Evolutionary conservation across 2,329 filamentous ascomycete genomes (phyloP).

Genomic region (Seiridium unicorne): DNA sequence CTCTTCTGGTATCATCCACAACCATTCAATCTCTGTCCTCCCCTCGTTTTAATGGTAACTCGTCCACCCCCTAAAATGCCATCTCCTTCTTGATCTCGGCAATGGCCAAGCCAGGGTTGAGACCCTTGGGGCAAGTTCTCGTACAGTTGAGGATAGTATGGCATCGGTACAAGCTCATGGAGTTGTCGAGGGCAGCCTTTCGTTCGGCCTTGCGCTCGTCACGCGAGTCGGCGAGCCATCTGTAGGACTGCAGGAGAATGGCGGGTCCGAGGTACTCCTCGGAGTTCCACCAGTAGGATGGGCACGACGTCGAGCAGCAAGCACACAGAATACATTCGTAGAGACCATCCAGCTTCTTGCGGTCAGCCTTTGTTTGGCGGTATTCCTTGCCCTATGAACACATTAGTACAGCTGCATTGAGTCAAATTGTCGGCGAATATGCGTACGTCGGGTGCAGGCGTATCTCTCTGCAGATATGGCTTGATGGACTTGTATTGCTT

Average conservation of each 20-base stretch:
- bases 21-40: neutral
- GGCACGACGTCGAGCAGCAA: constrained; percentile 98
- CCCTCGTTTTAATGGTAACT: neutral
- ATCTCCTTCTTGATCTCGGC: constrained; percentile 99
- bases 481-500: constrained; percentile 99
- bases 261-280: constrained; percentile 98
- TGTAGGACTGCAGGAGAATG: constrained; percentile 95
- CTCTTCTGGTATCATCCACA: neutral
- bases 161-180: constrained; percentile 97
- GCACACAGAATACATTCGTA: constrained; percentile 99
- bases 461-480: constrained; percentile 93
- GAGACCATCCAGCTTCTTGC: constrained; percentile 93
- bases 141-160: constrained; percentile 99
- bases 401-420: constrained; percentile 11
- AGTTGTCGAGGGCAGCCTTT: constrained; percentile 92
- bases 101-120: constrained; percentile 94
- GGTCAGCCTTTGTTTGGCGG: constrained; percentile 87
- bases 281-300: constrained; percentile 99
- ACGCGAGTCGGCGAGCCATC: constrained; percentile 93
- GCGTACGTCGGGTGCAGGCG: constrained; percentile 78
- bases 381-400: constrained; percentile 76
- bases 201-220: constrained; percentile 87
- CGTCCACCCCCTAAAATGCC: constrained; percentile 49
- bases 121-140: constrained; percentile 93
- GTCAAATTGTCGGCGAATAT: neutral